Evolutionary conservation across 116 monocot genomes (phyloP), one percentile per base, ranked within the genome.

Genomic region (Thalassia testudinum): DNA sequence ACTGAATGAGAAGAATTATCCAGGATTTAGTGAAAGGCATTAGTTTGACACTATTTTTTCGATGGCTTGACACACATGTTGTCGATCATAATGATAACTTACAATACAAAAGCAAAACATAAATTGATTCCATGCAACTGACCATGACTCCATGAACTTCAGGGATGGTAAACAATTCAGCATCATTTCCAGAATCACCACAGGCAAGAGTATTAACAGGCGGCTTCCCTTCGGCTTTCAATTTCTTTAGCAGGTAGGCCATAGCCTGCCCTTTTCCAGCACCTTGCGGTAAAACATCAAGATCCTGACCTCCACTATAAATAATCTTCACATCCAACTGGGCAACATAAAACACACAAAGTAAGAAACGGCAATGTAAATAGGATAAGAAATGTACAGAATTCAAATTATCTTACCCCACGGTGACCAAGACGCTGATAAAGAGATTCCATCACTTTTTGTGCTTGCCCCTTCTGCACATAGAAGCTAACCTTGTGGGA

Each of bases 141-240:
- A 86, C 92, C 77, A 92, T 86, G 42, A 86, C 86, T 42, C 92
- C 92, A 58, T 83, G 54, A 47, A 92, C 92, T 17, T 73, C 87
- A 27, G 82, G 74, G 61, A 92, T 70, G 66, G 66, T 83, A 47
- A 86, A 92, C 22, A 92, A 52, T 45, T 92, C 92, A 19, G 86
- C 82, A 65, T 92, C 92, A 66, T 92, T 92, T 52, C 92, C 92
- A 65, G 92, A 92, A 42, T 92, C 91, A 16, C 91, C 86, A 54
- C 91, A 92, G 25, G 59, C 91, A 65, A 92, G 86, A 47, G 87
- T 92, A 48, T 80, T 79, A n/a, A 75, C 28, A 5, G 92, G 92
- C 43, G 47, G 58, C 50, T 80, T 83, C 22, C 73, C 77, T 49
- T 58, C 52, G 21, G 67, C 48, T 34, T 70, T 68, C 12, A 92